A percentile compares a stretch with the other conserved stretches of the same genome.
phyloP scores from a whole-genome alignment of 305 asterid genomes.

The Lippia alba region DNA sequence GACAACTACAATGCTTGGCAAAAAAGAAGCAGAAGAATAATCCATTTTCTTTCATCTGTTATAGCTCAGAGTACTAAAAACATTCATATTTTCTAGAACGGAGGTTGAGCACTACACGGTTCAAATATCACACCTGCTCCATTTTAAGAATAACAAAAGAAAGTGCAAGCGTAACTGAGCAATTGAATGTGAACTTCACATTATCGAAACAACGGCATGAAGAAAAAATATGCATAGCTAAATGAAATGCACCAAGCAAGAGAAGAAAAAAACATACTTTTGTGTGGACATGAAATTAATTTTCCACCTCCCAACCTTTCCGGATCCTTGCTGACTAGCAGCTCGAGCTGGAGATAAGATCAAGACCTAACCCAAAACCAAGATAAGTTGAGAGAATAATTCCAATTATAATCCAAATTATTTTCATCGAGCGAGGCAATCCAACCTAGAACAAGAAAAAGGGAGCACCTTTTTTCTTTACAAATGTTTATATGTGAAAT shows the following conservation, averaged over 20 bases:
- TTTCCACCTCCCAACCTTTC: constrained; percentile 90
- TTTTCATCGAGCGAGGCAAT: constrained; percentile 11
- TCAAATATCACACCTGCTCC: constrained; percentile 10
- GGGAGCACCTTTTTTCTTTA: neutral
- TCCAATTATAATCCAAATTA: constrained; percentile 14
- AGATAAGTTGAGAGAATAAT: constrained; percentile 14
- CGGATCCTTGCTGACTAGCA: constrained; percentile 96
- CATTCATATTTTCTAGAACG: constrained; percentile 15
- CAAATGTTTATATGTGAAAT: neutral
- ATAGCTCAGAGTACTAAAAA: constrained; percentile 5
- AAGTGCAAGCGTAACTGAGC: constrained; percentile 7
- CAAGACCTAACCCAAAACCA: constrained; percentile 38
- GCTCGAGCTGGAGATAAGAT: constrained; percentile 89
- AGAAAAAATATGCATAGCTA: neutral
- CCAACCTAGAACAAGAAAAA: constrained; percentile 2
- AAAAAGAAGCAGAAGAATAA: neutral
- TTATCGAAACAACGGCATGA: neutral
- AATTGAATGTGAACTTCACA: neutral
- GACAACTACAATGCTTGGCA: constrained; percentile 3
- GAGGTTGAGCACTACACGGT: constrained; percentile 15
- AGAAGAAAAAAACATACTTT: constrained; percentile 57
- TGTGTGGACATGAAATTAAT: constrained; percentile 86
- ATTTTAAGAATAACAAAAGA: constrained; percentile 20
- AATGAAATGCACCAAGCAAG: constrained; percentile 37
- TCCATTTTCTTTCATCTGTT: constrained; percentile 2